These are phyloP conservation scores for Leishmania martiniquensis DNA, from an alignment of 208 protist genomes.

Conservation along the genomic window DNA sequence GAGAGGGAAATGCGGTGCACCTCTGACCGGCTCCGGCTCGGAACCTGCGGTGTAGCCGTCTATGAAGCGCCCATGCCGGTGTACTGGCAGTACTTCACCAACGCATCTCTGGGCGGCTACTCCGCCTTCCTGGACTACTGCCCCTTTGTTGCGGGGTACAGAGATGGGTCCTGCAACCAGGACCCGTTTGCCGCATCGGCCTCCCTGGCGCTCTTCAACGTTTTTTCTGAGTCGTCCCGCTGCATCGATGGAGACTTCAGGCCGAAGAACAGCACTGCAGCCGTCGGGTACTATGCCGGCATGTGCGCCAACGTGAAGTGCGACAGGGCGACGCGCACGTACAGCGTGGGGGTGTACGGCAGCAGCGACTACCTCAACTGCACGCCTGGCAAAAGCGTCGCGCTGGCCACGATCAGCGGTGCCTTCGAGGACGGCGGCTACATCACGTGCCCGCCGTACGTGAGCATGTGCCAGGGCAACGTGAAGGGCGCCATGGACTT, in stretches of 20 bases:
- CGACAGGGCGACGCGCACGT: not conserved
- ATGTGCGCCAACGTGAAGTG: not conserved
- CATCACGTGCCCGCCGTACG: not conserved
- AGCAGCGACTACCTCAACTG: not conserved
- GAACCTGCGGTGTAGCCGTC: no score
- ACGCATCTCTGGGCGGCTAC: slow-evolving; percentile 25
- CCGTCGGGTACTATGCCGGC: not conserved
- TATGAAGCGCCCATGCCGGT: slow-evolving; percentile 2
- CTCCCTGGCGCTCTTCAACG: not conserved
- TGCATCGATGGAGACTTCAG: not conserved
- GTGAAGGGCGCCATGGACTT: no score
- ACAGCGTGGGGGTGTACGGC: not conserved
- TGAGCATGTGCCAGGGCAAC: no score
- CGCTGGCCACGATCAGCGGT: not conserved
- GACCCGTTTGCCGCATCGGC: not conserved
- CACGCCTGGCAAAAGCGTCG: not conserved
- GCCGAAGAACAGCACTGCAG: not conserved
- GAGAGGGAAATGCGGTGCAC: not conserved
- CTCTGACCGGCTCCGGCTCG: not conserved
- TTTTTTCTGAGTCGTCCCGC: not conserved
- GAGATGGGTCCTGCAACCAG: not conserved
- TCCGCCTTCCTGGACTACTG: not conserved
- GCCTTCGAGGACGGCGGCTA: not conserved
- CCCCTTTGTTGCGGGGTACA: not conserved
- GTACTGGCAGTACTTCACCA: slow-evolving; percentile 33